Conservation (phyloP, 1,284 basidiomycete species). For the Erythrobasidium hasegawianum region DNA sequence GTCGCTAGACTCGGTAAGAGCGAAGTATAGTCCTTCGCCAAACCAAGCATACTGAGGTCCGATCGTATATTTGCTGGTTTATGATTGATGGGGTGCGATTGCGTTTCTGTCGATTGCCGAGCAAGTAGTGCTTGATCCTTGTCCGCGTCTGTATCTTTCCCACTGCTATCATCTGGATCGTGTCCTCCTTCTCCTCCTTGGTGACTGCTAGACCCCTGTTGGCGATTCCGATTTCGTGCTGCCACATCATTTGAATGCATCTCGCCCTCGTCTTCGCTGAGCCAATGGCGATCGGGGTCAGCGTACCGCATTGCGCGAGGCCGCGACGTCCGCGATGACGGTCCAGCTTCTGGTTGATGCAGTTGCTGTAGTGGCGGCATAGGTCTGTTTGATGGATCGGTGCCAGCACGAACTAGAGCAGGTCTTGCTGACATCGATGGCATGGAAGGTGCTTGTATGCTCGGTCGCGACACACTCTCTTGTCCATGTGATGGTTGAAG, state of each 20-base stretch:
- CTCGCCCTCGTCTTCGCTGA: conserved; percentile 43
- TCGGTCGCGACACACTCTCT: background rate
- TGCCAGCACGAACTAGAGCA: background rate
- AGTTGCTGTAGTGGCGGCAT: background rate
- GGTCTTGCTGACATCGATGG: background rate
- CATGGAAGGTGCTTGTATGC: background rate
- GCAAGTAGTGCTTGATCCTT: background rate
- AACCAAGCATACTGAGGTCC: conserved; percentile 7
- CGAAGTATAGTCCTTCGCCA: conserved; percentile 14
- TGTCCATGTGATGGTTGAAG: too few relatives aligned
- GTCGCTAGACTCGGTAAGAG: conserved; percentile 16
- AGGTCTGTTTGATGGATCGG: background rate
- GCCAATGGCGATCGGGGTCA: conserved; percentile 42
- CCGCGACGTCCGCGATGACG: background rate
- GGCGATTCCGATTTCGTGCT: background rate
- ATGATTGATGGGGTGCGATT: background rate
- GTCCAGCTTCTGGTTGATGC: background rate
- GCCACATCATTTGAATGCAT: conserved; percentile 4
- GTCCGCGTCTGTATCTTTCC: background rate
- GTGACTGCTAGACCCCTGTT: background rate
- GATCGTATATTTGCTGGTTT: conserved; percentile 3
- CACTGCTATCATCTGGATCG: conserved; percentile 17
- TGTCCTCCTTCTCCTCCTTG: background rate
- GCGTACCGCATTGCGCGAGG: conserved; percentile 9
- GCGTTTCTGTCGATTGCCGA: background rate